phyloP scores from a whole-genome alignment of 768 basidiomycete species.

The Wakefieldia striispora region DNA sequence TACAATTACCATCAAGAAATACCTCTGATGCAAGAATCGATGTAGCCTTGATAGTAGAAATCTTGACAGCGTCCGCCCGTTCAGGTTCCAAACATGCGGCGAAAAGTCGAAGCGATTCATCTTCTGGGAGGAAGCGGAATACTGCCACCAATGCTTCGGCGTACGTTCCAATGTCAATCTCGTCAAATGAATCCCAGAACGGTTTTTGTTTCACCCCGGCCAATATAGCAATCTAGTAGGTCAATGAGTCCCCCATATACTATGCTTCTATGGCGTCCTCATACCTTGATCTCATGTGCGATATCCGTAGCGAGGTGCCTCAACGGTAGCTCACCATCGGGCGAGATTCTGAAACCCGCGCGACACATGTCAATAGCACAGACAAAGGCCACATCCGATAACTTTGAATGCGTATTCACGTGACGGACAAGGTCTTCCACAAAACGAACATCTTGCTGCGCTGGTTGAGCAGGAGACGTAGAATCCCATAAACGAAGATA shows the following conservation, averaged over 20 bases:
- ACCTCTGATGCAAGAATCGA: slow-evolving; percentile 70
- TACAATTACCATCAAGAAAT: slow-evolving; percentile 10
- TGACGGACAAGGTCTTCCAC: slow-evolving; percentile 61
- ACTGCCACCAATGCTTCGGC: slow-evolving; percentile 72
- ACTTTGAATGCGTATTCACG: slow-evolving; percentile 50
- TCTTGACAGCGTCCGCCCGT: slow-evolving; percentile 78
- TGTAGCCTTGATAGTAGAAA: slow-evolving; percentile 71
- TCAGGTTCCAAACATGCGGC: slow-evolving; percentile 68
- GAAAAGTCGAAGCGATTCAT: slow-evolving; percentile 63
- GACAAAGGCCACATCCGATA: slow-evolving; percentile 64
- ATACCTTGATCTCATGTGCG: slow-evolving; percentile 78
- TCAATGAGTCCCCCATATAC: neutral
- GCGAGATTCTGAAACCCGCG: slow-evolving; percentile 54
- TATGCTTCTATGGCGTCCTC: slow-evolving; percentile 18
- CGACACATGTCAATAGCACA: slow-evolving; percentile 79
- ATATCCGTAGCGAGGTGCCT: slow-evolving; percentile 67
- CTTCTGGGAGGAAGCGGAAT: slow-evolving; percentile 65
- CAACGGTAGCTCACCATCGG: slow-evolving; percentile 59
- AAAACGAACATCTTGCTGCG: slow-evolving; percentile 50
- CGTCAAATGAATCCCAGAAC: slow-evolving; percentile 71
- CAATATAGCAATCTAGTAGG: slow-evolving; percentile 21
- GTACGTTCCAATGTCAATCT: slow-evolving; percentile 73
- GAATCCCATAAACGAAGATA: neutral
- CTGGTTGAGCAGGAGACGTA: neutral
- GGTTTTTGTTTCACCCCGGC: slow-evolving; percentile 45